Percentiles rank a stretch among this genome's conserved stretches.
Conservation (phyloP, 106 monocot genomes). For the Platanthera guangdongensis region DNA sequence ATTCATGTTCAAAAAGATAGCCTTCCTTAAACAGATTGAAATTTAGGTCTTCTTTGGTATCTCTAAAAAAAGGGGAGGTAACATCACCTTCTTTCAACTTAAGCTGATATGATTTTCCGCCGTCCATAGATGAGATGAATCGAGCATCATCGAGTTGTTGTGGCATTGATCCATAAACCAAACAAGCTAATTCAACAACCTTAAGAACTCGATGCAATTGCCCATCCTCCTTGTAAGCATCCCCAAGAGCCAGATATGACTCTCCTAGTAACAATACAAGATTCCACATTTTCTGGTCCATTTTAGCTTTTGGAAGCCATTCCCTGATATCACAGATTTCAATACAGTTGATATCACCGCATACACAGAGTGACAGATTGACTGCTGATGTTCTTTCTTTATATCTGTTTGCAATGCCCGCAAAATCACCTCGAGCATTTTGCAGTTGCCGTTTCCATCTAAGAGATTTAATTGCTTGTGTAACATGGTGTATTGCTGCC, state of each 20-base stretch:
- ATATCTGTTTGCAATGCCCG: slow-evolving; percentile 28
- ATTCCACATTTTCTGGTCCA: slow-evolving; percentile 95
- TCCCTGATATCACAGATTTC: slow-evolving; percentile 96
- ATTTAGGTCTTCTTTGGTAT: slow-evolving; percentile 15
- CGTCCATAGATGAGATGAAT: slow-evolving; percentile 82
- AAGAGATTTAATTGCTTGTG: slow-evolving; percentile 99
- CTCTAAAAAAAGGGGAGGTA: slow-evolving; percentile 14
- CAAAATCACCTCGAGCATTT: slow-evolving; percentile 29
- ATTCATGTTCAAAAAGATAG: slow-evolving; percentile 16
- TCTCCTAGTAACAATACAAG: slow-evolving; percentile 93
- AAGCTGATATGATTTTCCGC: slow-evolving; percentile 20
- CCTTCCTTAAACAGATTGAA: slow-evolving; percentile 14
- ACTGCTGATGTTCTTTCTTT: slow-evolving; percentile 26
- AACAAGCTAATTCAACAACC: slow-evolving; percentile 81
- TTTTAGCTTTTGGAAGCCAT: slow-evolving; percentile 89
- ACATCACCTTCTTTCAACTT: slow-evolving; percentile 13
- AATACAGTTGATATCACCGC: slow-evolving; percentile 90
- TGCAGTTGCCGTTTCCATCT: slow-evolving; percentile 91
- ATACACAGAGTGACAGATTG: slow-evolving; percentile 55
- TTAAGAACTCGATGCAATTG: slow-evolving; percentile 65
- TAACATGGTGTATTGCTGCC: slow-evolving; percentile 93
- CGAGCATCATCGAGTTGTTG: slow-evolving; percentile 66
- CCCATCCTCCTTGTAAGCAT: slow-evolving; percentile 80
- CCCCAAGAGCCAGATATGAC: slow-evolving; percentile 91
- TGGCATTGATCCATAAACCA: slow-evolving; percentile 98